Base-by-base conservation (phyloP, 164 flowering plant species). In the Chimonanthus praecox region DNA sequence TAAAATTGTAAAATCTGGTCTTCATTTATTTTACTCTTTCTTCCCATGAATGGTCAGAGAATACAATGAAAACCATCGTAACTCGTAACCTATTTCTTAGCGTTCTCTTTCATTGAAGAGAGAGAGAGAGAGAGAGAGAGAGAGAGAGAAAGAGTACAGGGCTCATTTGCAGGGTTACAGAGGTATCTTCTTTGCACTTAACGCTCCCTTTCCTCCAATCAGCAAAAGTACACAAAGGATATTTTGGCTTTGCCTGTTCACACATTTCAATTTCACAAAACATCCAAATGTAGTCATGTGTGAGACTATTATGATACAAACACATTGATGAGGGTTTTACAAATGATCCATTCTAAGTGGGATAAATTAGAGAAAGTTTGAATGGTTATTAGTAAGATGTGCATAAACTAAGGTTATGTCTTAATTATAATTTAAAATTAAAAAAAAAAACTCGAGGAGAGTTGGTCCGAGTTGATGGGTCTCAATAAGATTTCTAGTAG, bases 11-110 rank as follows among this genome's bases (percentile, higher is more conserved):
- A 54, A 54, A 4, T 54, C 3, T 4, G 4, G 16, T 49, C 1
- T 50, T 21, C 49, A 1, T 51, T 21, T 51, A 4, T 51, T 15
- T 72, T 11, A 46, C 43, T 63, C 15, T 47, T 46, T 3, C 47
- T 47, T 7, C 3, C 7, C 9, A 64, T 5, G 72, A 74, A 72
- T 61, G 82, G 92, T 87, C 92, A 84, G 84, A 84, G 80, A 71
- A 16, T 20, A 66, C 70, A 43, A 54, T 44, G 11, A n/a, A 33
- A 13, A 10, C 16, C 16, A 43, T 21, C 48, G 64, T 58, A 4
- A 44, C 51, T 73, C 78, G 76, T 70, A n/a, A 6, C 16, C 44
- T 63, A 6, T 65, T 45, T 65, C 64, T 61, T 5, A 10, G 6
- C 5, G 44, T 9, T 18, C 13, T 33, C 68, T 44, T 66, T 43